These are phyloP conservation scores for Fraxinus dipetala DNA, from an alignment of 305 asterid species.

Conservation along the genomic window DNA sequence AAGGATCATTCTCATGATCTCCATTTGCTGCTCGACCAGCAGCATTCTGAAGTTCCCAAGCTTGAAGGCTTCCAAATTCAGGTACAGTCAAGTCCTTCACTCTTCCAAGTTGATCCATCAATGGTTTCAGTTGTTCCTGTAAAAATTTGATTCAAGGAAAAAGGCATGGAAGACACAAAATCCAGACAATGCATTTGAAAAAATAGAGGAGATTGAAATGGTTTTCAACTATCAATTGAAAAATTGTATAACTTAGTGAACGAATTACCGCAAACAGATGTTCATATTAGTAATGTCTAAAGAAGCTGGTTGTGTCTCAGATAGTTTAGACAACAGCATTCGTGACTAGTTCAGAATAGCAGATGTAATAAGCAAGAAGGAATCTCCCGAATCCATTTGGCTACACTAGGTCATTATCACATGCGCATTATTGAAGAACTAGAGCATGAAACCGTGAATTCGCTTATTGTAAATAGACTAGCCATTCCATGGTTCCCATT, in stretches of 20 bases:
- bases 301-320: background rate
- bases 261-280: background rate
- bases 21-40: slow-evolving; percentile 67
- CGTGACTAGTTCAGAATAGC: background rate
- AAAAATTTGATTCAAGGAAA: background rate
- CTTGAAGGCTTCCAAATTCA: slow-evolving; percentile 83
- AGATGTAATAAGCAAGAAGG: background rate
- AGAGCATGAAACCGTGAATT: background rate
- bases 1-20: slow-evolving; percentile 55
- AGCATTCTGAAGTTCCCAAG: slow-evolving; percentile 78
- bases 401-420: background rate
- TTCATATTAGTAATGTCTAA: background rate
- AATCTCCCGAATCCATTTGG: background rate
- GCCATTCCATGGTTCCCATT: background rate
- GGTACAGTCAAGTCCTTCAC: slow-evolving; percentile 88
- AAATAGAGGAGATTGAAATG: background rate
- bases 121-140: slow-evolving; percentile 83
- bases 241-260: background rate
- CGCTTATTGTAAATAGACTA: background rate
- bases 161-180: background rate
- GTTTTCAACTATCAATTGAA: background rate
- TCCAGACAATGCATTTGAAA: background rate
- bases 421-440: background rate
- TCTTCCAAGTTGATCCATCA: slow-evolving; percentile 73
- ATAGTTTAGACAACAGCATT: background rate